Evolutionary conservation across 495 filamentous ascomycete species (phyloP), one percentile per base, ranked within the genome.

Genomic region (Neurospora terricola): DNA sequence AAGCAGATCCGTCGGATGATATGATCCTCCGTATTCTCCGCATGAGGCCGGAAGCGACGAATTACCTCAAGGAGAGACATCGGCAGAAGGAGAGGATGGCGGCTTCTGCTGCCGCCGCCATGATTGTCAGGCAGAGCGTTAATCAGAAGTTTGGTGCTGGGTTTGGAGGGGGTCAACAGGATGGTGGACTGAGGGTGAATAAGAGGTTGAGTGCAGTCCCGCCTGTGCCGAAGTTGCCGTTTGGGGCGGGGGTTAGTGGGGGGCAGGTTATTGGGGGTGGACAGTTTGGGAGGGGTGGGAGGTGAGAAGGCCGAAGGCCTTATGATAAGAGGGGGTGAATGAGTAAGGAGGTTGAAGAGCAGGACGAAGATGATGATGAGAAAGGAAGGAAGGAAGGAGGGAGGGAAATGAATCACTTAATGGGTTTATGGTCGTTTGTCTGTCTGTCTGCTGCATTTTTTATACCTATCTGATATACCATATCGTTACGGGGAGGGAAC

Each of bases 1-100:
- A 99, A 80, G 95, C 96, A 4, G 96, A 98, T 76, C 94, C 96
- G 9, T 97, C 91, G 79, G 96, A 99, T 80, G 96, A 99, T 80
- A 98, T 98, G 92, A 98, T 99, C 74, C 82, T 99, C 45, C 88
- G 96, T 16, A 98, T 99, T 74, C 81, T 99, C 75, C 89, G 96
- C 69, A 99, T 99, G 96, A 86, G 96, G 69, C 94, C 94, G 18
- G 96, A 98, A 84, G 96, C 96, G n/a, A 89, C 90, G 48, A 83
- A 87, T 43, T 99, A 99, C 83, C 84, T 99, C 70, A 92, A 91
- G 71, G 94, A 98, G 81, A 85, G 96, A 27, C 94, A 92, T 79
- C 88, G 96, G 73, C 96, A 99, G 83, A 95, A 94, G 84, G 96
- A 98, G 84, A 85, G 95, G 76, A 87, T 98, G 77, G 93, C 94